Evolutionary conservation across 768 basidiomycete genomes (phyloP), one percentile per base, ranked within the genome.

Genomic region (Mycena rebaudengoi): DNA sequence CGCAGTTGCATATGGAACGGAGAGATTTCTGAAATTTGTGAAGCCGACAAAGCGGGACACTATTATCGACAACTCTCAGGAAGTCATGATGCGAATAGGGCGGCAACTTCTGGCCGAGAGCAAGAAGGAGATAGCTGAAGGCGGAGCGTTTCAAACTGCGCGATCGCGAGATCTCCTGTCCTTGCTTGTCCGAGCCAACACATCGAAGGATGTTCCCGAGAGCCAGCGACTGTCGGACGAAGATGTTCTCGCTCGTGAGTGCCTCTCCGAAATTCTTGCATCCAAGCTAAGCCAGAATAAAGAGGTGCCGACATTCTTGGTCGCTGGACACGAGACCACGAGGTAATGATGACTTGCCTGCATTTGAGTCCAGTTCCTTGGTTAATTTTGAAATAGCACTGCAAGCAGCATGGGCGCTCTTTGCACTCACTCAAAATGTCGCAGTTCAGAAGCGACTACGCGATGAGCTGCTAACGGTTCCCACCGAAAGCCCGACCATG

Each of bases 261-360:
- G 21, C 33, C 23, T 62, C 13, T 35, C 8, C 23, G n/a, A n/a
- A n/a, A 14, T 18, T 51, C 7, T 16, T 57, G 4, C 10, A 16
- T 18, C 11, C 13, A 23, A 11, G 8, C 35, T 7, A 23, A 25
- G n/a, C 32, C 26, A n/a, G 10, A n/a, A 3, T 7, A 25, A 64
- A 88, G 87, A 88, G 80, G 82, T 88, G 0, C 84, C 86, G 1
- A 88, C 87, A 0, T 87, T 88, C 71, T 69, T 89, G 11, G 78
- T 85, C 1, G 87, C 88, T 3, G 87, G 88, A 3, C 85, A 87
- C 64, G 86, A 87, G 62, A 86, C 86, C 0, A 86, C 85, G 1
- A 83, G 83, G 84, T 82, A 48, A 18, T 25, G 4, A 43, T n/a
- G 18, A 3, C 11, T n/a, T 43, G 23, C 18, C 20, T 43, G 41